Conservation (phyloP, 1,139 yeast species). For the Yamadazyma buinensis region DNA sequence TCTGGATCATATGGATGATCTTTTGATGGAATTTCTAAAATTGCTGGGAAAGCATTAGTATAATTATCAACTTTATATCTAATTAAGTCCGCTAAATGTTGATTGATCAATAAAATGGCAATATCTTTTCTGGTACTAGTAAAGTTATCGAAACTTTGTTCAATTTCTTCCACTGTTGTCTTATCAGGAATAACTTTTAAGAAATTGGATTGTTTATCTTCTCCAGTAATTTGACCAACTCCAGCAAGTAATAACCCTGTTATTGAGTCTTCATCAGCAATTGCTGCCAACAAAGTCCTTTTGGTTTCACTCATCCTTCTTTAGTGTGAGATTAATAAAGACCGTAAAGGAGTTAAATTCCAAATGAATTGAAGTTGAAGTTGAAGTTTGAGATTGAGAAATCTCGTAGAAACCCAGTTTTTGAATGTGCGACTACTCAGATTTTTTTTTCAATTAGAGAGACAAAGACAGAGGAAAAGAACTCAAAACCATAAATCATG, state of each 20-base stretch:
- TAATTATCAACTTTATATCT: constrained; percentile 78
- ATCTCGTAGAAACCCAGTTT: constrained; percentile 25
- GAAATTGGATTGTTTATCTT: constrained; percentile 73
- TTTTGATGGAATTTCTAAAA: constrained; percentile 94
- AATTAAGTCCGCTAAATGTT: constrained; percentile 90
- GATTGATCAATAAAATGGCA: constrained; percentile 89
- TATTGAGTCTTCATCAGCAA: constrained; percentile 96
- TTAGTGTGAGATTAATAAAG: no score
- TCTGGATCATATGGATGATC: constrained; percentile 99
- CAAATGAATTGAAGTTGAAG: no score
- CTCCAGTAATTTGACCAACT: constrained; percentile 77
- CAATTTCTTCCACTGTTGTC: constrained; percentile 74
- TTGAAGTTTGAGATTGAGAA: background rate
- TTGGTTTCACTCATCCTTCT: constrained; percentile 24
- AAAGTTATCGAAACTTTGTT: constrained; percentile 69
- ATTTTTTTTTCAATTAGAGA: no score
- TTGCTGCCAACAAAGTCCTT: constrained; percentile 81
- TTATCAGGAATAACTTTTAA: constrained; percentile 75
- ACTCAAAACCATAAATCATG: no score
- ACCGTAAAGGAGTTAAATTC: no score
- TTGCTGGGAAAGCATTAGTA: constrained; percentile 93
- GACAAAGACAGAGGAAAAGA: no score
- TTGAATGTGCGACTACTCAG: no score
- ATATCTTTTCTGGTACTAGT: constrained; percentile 80
- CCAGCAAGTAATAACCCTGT: constrained; percentile 97